Conservation (phyloP, 2,329 filamentous ascomycete genomes). For the Capronia americana region DNA sequence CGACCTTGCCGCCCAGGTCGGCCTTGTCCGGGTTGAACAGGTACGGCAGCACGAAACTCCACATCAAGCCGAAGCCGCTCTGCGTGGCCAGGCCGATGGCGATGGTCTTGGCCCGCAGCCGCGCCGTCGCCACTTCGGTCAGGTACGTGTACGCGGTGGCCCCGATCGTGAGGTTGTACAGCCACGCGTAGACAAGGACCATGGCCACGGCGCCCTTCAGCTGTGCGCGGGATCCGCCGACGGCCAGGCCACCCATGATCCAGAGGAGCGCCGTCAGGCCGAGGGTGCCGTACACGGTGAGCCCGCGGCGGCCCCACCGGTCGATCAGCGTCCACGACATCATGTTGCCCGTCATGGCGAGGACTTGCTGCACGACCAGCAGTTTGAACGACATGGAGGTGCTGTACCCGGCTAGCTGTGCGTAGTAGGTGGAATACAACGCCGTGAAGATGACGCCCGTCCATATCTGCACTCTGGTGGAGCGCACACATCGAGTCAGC, state of each 20-base stretch:
- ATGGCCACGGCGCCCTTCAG: slow-evolving; percentile 42
- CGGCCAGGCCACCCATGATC: slow-evolving; percentile 48
- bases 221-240: not conserved
- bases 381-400: slow-evolving; percentile 48
- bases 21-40: slow-evolving; percentile 46
- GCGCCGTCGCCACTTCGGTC: slow-evolving; percentile 48
- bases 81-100: slow-evolving; percentile 15
- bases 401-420: slow-evolving; percentile 52
- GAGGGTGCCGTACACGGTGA: slow-evolving; percentile 48
- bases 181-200: slow-evolving; percentile 50
- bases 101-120: slow-evolving; percentile 49
- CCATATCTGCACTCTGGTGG: slow-evolving; percentile 29
- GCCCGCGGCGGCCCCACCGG: slow-evolving; percentile 45
- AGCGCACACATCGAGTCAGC: not conserved
- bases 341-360: slow-evolving; percentile 51
- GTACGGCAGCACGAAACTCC: slow-evolving; percentile 48
- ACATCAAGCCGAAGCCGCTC: slow-evolving; percentile 42
- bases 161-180: slow-evolving; percentile 52
- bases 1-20: slow-evolving; percentile 50
- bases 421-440: slow-evolving; percentile 53
- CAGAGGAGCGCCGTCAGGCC: slow-evolving; percentile 50
- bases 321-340: slow-evolving; percentile 51
- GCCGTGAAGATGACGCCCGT: slow-evolving; percentile 48
- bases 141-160: slow-evolving; percentile 49
- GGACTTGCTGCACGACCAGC: slow-evolving; percentile 49